phyloP scores from a whole-genome alignment of 805 yeast genomes.

The Hanseniaspora vineae region DNA sequence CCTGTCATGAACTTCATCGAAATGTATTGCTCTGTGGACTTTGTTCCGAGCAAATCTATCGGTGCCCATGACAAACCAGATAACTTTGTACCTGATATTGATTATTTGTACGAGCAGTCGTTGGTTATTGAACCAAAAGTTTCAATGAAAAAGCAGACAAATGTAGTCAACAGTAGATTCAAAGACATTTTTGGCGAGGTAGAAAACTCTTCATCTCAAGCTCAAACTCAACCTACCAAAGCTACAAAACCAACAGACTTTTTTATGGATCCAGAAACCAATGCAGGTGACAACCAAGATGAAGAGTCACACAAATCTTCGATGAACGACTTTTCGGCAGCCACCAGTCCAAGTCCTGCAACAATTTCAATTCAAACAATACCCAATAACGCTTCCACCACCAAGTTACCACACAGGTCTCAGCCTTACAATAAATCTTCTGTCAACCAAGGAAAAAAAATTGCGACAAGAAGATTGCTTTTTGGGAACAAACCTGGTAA shows the following conservation, averaged over 20 bases:
- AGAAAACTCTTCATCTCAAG: background rate
- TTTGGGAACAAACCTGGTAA: background rate
- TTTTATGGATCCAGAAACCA: background rate
- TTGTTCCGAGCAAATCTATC: conserved; percentile 1
- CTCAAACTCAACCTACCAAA: background rate
- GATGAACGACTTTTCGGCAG: too few relatives aligned
- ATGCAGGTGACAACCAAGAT: background rate
- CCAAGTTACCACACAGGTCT: background rate
- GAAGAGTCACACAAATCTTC: too few relatives aligned
- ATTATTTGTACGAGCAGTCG: conserved; percentile 67
- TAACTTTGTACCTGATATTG: conserved; percentile 47
- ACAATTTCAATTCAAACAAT: too few relatives aligned
- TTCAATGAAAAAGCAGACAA: conserved; percentile 2
- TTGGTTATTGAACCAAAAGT: conserved; percentile 63
- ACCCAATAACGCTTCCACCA: too few relatives aligned
- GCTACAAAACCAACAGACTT: background rate
- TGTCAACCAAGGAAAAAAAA: background rate
- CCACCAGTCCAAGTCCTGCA: too few relatives aligned
- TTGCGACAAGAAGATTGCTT: background rate
- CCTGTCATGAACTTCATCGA: conserved; percentile 5
- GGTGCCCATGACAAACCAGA: background rate
- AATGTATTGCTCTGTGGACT: conserved; percentile 4
- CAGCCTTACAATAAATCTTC: background rate
- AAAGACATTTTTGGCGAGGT: conserved; percentile 2
- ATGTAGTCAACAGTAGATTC: background rate